Base-by-base conservation (phyloP, 2,329 filamentous ascomycete species). In the Neonectria coccinea region DNA sequence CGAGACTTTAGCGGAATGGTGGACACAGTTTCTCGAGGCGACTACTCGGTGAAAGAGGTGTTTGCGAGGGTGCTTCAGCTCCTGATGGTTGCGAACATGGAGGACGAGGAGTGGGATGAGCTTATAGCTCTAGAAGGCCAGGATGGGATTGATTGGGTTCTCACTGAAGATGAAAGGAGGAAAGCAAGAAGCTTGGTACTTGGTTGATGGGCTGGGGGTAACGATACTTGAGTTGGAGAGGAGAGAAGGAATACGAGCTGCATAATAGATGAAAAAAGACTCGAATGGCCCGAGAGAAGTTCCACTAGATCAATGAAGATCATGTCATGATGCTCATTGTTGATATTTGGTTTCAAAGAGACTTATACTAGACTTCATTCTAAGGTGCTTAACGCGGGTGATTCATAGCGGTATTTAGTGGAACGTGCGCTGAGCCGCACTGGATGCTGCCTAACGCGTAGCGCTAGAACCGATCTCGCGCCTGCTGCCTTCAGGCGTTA, bases 41-140 rank as follows among this genome's bases (percentile, higher is more conserved):
- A 92, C 73, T 97, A 97, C 76, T 87, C 87, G 2, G 86, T 96
- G 39, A 84, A 93, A 33, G 94, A 97, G 74, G 80, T 87, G 3
- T 97, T 97, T 81, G 84, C 86, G 29, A 88, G 90, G 73, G 92
- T 92, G 62, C 85, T 86, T 64, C 93, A 97, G 83, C 90, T 97
- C 72, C 88, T 92, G 62, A 88, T 97, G 83, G 88, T 97, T 16
- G 89, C 95, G 76, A 95, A 94, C 71, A 97, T 97, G 93, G 94
- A 97, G 76, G 92, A 96, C 36, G 94, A 97, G 62, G 95, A 97
- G 79, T 97, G 94, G 92, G 92, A 95, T 52, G 93, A 96, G 78
- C 79, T 94, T 42, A 74, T 79, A 7, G 80, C 84, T 44, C 64
- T 76, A 25, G 79, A 83, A 33, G 84, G 81, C 39, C 86, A 89